Percentiles rank a stretch among this genome's conserved stretches.
Evolutionary conservation across 1,139 yeast genomes (phyloP).

Genomic region (Meyerozyma smithsonii): DNA sequence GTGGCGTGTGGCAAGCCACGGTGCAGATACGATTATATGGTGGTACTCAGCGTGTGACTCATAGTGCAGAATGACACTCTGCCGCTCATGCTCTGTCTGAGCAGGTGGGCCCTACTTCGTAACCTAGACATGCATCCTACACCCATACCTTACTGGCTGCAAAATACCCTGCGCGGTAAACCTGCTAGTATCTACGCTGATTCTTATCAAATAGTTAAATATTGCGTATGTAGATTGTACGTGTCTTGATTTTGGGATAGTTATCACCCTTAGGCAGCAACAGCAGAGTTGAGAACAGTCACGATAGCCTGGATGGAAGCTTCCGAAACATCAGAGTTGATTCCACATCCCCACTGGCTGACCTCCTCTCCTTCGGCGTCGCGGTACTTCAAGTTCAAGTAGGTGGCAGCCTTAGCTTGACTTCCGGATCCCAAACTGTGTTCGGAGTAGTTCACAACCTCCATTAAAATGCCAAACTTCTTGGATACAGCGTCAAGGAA

Average conservation of each 20-base stretch:
- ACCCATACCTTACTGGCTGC: neutral
- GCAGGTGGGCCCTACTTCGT: no score
- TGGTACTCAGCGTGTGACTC: no score
- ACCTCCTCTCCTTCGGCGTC: constrained; percentile 23
- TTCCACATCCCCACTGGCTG: constrained; percentile 43
- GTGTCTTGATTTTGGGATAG: neutral
- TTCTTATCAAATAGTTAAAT: no score
- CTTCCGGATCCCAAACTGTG: constrained; percentile 43
- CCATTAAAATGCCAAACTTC: constrained; percentile 30
- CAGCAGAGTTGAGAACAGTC: constrained; percentile 31
- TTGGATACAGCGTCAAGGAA: constrained; percentile 38
- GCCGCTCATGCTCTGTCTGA: no score
- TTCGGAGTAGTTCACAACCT: constrained; percentile 41
- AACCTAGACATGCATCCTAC: neutral
- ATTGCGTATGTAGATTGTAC: no score
- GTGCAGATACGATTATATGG: no score
- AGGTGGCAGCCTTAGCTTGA: constrained; percentile 43
- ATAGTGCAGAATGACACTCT: no score
- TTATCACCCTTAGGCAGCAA: constrained; percentile 3
- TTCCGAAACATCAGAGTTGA: constrained; percentile 41
- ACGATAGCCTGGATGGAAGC: constrained; percentile 47
- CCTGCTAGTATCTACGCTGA: no score
- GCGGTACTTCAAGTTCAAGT: constrained; percentile 35
- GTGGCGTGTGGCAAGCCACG: no score
- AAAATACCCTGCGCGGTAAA: neutral